phyloP scores from a whole-genome alignment of 768 basidiomycete species.

The Boletus huronensis region DNA sequence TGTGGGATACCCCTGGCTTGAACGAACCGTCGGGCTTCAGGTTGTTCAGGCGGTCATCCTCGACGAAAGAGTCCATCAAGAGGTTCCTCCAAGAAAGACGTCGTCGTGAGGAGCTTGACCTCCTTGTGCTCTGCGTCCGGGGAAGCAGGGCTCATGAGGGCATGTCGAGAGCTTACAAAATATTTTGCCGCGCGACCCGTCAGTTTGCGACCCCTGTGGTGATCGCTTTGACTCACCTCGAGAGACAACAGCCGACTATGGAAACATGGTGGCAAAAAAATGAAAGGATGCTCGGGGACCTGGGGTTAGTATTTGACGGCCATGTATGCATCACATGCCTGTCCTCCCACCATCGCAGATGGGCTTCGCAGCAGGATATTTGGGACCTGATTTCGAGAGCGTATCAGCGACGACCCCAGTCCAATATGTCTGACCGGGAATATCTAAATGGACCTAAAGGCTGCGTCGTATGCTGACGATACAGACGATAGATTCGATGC shows the following conservation, averaged over 20 bases:
- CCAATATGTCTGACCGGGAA: background rate
- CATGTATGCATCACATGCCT: conserved; percentile 29
- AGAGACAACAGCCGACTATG: conserved; percentile 28
- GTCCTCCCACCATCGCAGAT: conserved; percentile 13
- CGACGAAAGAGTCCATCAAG: conserved; percentile 11
- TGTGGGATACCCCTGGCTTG: conserved; percentile 36
- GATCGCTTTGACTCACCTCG: conserved; percentile 38
- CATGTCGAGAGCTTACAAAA: conserved; percentile 17
- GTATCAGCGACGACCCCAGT: background rate
- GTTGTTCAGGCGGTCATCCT: conserved; percentile 7
- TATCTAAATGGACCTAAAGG: conserved; percentile 1
- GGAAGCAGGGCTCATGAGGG: conserved; percentile 16
- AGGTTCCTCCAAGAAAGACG: conserved; percentile 32
- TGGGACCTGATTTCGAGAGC: conserved; percentile 9
- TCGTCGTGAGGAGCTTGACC: conserved; percentile 17
- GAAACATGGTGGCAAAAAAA: conserved; percentile 35
- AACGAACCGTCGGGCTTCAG: conserved; percentile 9
- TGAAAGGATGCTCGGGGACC: conserved; percentile 9
- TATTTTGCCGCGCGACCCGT: conserved; percentile 33
- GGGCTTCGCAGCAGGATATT: conserved; percentile 17
- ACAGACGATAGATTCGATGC: background rate
- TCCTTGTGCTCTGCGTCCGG: conserved; percentile 22
- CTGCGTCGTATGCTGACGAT: conserved; percentile 24
- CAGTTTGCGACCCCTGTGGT: conserved; percentile 33
- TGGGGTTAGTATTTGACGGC: conserved; percentile 27